Evolutionary conservation across 2,329 filamentous ascomycete genomes (phyloP).

Genomic region (Alternaria gansuensis): DNA sequence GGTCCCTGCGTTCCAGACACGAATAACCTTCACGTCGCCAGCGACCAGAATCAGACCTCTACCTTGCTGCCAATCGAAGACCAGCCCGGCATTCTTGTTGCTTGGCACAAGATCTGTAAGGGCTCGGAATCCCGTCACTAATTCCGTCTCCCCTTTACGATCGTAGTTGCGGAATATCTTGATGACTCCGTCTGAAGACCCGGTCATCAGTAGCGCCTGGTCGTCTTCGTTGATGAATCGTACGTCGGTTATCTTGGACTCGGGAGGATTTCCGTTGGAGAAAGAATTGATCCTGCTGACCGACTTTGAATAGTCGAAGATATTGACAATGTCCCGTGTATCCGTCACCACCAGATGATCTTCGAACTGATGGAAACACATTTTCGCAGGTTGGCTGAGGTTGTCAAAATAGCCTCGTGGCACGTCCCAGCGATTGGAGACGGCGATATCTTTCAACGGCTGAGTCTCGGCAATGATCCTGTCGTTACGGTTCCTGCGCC

Average conservation of each 20-base stretch:
- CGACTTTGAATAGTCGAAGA: conserved; percentile 77
- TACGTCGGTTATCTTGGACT: conserved; percentile 92
- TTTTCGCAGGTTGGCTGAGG: conserved; percentile 84
- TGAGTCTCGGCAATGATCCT: conserved; percentile 91
- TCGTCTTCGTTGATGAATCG: conserved; percentile 99
- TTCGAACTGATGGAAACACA: conserved; percentile 98
- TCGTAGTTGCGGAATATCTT: conserved; percentile 95
- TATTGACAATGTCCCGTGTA: conserved; percentile 83
- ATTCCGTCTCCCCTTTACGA: conserved; percentile 74
- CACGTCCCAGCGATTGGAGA: conserved; percentile 86
- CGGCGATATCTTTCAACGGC: conserved; percentile 87
- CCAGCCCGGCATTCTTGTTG: conserved; percentile 92
- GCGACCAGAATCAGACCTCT: conserved; percentile 93
- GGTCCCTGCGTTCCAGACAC: conserved; percentile 93
- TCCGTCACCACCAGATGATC: conserved; percentile 94
- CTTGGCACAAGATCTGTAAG: conserved; percentile 93
- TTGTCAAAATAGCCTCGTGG: conserved; percentile 87
- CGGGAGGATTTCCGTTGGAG: conserved; percentile 90
- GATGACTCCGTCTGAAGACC: conserved; percentile 92
- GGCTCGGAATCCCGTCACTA: conserved; percentile 90
- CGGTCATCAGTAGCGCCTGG: conserved; percentile 91
- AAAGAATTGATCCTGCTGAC: conserved; percentile 83
- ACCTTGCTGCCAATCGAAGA: conserved; percentile 99
- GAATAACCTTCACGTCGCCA: conserved; percentile 92
- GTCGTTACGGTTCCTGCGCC: conserved; percentile 92